Percentiles rank a stretch among this genome's conserved stretches.
Conservation (phyloP, 768 basidiomycete genomes). For the Lentinula edodes region DNA sequence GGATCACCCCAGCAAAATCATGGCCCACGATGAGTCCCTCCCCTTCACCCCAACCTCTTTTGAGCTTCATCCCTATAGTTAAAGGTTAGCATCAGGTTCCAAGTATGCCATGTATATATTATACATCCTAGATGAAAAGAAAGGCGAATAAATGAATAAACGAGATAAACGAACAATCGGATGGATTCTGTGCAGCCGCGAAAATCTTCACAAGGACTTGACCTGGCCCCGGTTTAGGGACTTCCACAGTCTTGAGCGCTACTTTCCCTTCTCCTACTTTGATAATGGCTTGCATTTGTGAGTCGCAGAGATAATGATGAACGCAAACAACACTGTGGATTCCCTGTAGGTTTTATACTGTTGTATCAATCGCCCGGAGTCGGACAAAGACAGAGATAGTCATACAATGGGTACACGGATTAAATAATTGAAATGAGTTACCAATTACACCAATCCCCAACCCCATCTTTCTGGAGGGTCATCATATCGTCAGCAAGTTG, state of each 20-base stretch:
- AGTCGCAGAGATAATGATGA: no score
- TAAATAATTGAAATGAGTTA: no score
- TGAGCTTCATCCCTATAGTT: neutral
- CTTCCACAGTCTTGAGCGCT: neutral
- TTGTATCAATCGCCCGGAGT: neutral
- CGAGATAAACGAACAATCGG: slow-evolving; percentile 28
- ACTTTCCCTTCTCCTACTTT: slow-evolving; percentile 2
- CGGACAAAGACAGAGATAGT: neutral
- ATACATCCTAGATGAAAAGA: neutral
- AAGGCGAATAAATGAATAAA: slow-evolving; percentile 67
- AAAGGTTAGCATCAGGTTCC: neutral
- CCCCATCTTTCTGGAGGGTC: no score
- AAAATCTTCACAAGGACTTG: slow-evolving; percentile 11
- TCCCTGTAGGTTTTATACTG: slow-evolving; percentile 26
- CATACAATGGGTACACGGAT: no score
- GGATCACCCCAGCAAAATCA: slow-evolving; percentile 11
- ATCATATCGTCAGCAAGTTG: no score
- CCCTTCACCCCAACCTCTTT: slow-evolving; percentile 27
- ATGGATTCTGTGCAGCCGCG: slow-evolving; percentile 11
- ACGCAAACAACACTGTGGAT: no score
- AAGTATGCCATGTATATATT: neutral
- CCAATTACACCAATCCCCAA: no score
- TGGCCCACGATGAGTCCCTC: neutral
- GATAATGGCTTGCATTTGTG: slow-evolving; percentile 8
- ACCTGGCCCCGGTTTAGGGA: slow-evolving; percentile 5